Base-by-base conservation (phyloP, 345 rosid genomes). In the Noccaea caerulescens region DNA sequence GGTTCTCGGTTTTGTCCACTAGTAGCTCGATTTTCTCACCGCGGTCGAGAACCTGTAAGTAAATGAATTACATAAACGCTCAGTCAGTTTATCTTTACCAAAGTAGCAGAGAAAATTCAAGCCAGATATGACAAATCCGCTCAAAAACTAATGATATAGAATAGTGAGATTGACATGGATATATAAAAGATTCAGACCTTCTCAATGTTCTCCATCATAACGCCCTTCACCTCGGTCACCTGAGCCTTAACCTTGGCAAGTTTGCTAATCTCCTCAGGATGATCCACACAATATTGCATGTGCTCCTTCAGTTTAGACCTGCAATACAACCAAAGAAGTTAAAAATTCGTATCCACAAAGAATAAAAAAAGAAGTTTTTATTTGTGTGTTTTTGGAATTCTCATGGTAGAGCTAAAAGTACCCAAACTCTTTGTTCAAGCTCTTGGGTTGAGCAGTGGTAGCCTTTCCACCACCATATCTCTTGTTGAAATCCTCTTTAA, bases 151-250 rank as follows among this genome's bases (percentile, higher is more conserved):
- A 49, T 12, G 23, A 18, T 5, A 58, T 0, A 4, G 36, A 32
- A 49, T 14, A 6, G 47, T 41, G 34, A 76, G 71, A 49, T 63
- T 45, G 39, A 13, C 55, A 51, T 58, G 7, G 8, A 30, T 10
- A 38, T 8, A 68, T 1, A 5, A 47, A 4, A 27, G 27, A n/a
- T n/a, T 5, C 41, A 71, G 51, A 87, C 94, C 92, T 91, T 91
- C 82, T 91, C 97, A 74, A 91, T 88, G 72, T 91, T 91, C 69
- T 90, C 94, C 94, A 90, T 90, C 97, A 90, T 90, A 44, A 90
- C 94, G 36, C 97, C 94, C 55, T 91, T 91, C 57, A 91, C 97
- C 79, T 91, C 97, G 3, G 89, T 85, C 20, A 88, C 97, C 73
- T 91, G 97, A 77, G 97, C 95, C 74, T 91, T 86, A 37, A 91